These are phyloP conservation scores for Ulota crispa DNA, from an alignment of 225 moss, liverwort and hornwort species.

Conservation along the genomic window DNA sequence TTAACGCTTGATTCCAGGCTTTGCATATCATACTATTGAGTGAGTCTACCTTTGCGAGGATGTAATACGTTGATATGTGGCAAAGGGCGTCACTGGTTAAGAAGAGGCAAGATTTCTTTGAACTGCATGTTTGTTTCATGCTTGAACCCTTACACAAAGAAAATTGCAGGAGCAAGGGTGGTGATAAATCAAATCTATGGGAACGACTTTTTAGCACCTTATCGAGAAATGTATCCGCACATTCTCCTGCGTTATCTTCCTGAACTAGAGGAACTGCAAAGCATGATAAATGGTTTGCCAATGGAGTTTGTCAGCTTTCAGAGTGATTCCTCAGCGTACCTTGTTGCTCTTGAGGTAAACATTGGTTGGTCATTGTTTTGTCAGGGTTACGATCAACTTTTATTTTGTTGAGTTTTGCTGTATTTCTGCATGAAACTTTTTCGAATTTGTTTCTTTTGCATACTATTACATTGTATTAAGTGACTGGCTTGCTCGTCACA, in stretches of 20 bases:
- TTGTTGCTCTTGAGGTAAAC: constrained; percentile 73
- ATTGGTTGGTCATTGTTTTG: background rate
- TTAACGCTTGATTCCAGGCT: background rate
- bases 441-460: background rate
- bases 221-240: constrained; percentile 51
- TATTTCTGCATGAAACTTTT: background rate
- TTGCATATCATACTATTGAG: background rate
- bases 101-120: background rate
- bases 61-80: background rate
- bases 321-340: constrained; percentile 52
- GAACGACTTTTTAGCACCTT: constrained; percentile 37
- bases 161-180: constrained; percentile 66
- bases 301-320: constrained; percentile 54
- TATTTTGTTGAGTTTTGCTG: background rate
- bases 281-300: constrained; percentile 51
- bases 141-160: background rate
- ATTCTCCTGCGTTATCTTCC: constrained; percentile 65
- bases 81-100: background rate
- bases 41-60: constrained; percentile 3
- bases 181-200: constrained; percentile 60
- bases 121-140: background rate
- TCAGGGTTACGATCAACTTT: background rate
- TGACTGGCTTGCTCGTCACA: constrained; percentile 10
- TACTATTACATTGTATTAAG: constrained; percentile 1
- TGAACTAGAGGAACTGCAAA: constrained; percentile 51